Percentiles rank a stretch among this genome's conserved stretches.
phyloP scores from a whole-genome alignment of 495 filamentous ascomycete species.

The Penicillium herquei region DNA sequence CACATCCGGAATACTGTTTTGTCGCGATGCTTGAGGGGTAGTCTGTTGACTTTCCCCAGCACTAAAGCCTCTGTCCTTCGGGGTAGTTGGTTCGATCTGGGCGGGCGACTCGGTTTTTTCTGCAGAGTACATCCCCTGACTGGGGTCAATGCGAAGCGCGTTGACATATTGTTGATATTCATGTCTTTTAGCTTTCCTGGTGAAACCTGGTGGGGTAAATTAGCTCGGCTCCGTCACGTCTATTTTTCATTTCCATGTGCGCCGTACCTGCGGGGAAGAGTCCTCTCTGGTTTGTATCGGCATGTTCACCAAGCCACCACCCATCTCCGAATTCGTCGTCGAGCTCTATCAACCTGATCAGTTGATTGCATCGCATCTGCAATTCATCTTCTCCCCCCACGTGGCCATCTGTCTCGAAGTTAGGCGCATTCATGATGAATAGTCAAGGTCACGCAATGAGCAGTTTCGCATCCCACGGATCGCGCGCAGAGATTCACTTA shows the following conservation, averaged over 20 bases:
- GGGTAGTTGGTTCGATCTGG: conserved; percentile 23
- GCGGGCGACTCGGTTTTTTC: conserved; percentile 24
- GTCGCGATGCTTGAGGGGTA: conserved; percentile 50
- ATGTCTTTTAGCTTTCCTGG: conserved; percentile 15
- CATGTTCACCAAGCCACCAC: conserved; percentile 89
- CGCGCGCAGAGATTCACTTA: conserved; percentile 47
- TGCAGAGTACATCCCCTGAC: conserved; percentile 7
- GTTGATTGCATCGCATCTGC: conserved; percentile 80
- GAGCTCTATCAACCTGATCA: conserved; percentile 86
- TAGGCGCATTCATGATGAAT: conserved; percentile 11
- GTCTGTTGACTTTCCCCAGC: conserved; percentile 36
- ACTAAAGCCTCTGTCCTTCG: conserved; percentile 19
- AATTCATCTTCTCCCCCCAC: conserved; percentile 89
- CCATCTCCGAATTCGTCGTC: conserved; percentile 98
- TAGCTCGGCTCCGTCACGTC: background rate
- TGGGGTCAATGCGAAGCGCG: conserved; percentile 7
- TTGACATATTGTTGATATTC: conserved; percentile 8
- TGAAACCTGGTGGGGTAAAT: conserved; percentile 18
- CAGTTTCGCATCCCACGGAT: conserved; percentile 14
- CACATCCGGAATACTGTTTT: conserved; percentile 38
- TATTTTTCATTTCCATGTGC: conserved; percentile 2
- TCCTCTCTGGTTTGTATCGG: conserved; percentile 70
- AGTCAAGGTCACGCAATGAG: conserved; percentile 8
- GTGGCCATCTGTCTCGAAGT: conserved; percentile 68
- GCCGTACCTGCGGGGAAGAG: conserved; percentile 82